Conservation (phyloP, 495 filamentous ascomycete genomes). For the Hyphodiscus hymeniophilus region DNA sequence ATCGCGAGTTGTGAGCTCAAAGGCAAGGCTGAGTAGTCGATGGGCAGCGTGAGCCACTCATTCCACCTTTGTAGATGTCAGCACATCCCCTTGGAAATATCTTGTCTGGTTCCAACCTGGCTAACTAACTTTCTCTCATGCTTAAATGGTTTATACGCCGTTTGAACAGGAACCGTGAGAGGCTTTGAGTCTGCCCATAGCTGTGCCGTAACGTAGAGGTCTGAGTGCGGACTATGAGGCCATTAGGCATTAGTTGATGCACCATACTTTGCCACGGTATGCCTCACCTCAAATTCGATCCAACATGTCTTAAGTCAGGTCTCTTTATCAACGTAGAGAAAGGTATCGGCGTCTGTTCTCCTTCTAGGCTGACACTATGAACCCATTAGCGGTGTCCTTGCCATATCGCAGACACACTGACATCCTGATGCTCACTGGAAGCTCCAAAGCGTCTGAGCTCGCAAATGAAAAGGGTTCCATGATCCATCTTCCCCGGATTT, state of each 20-base stretch:
- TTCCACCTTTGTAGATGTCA: slow-evolving; percentile 59
- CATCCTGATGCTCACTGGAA: slow-evolving; percentile 81
- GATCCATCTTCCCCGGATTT: slow-evolving; percentile 16
- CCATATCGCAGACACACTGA: slow-evolving; percentile 28
- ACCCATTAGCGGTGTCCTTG: slow-evolving; percentile 9
- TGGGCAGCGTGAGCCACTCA: slow-evolving; percentile 88
- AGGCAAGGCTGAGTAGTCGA: slow-evolving; percentile 72
- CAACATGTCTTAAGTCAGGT: slow-evolving; percentile 75
- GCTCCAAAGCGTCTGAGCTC: slow-evolving; percentile 68
- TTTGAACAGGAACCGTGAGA: slow-evolving; percentile 83
- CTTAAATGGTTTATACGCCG: slow-evolving; percentile 83
- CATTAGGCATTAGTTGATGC: slow-evolving; percentile 3
- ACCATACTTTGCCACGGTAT: background rate
- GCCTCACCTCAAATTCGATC: slow-evolving; percentile 58
- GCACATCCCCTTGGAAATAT: background rate
- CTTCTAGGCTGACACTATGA: slow-evolving; percentile 73
- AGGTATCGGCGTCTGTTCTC: slow-evolving; percentile 67
- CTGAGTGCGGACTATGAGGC: slow-evolving; percentile 53
- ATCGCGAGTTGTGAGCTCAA: slow-evolving; percentile 78
- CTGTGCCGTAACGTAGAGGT: slow-evolving; percentile 88
- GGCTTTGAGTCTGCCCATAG: slow-evolving; percentile 96
- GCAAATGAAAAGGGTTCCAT: slow-evolving; percentile 98
- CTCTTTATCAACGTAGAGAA: slow-evolving; percentile 70
- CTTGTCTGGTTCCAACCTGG: background rate
- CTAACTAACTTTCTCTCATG: slow-evolving; percentile 42